These are phyloP conservation scores for Tillandsia fasciculata DNA, from an alignment of 176 grass and related monocot genomes.

Conservation along the genomic window DNA sequence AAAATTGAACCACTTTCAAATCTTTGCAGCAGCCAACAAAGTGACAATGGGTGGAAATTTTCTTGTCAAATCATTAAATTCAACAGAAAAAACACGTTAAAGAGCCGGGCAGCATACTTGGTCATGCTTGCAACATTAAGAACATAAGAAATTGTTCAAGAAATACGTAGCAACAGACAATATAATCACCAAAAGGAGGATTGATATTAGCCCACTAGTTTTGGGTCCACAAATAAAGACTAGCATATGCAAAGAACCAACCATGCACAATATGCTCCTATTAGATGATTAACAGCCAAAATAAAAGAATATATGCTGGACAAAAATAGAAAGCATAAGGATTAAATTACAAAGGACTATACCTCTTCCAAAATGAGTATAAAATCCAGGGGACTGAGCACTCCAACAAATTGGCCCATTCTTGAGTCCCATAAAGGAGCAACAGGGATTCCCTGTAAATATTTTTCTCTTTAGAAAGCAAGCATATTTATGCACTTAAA, in stretches of 20 bases:
- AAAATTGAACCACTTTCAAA: too few relatives aligned
- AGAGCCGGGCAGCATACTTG: too few relatives aligned
- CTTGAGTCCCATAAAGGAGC: constrained; percentile 87
- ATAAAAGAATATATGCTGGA: constrained; percentile 12
- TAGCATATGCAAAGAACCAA: background rate
- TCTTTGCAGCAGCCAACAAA: too few relatives aligned
- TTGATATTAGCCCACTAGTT: too few relatives aligned
- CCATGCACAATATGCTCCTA: background rate
- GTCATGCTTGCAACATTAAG: too few relatives aligned
- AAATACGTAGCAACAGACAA: too few relatives aligned
- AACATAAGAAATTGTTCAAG: too few relatives aligned
- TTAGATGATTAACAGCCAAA: background rate
- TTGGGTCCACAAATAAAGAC: too few relatives aligned
- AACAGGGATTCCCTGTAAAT: constrained; percentile 76
- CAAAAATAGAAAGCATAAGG: constrained; percentile 9
- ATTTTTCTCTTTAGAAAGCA: constrained; percentile 1
- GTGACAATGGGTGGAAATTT: too few relatives aligned
- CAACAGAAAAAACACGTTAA: too few relatives aligned
- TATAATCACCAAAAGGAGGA: too few relatives aligned
- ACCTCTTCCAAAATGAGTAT: constrained; percentile 96
- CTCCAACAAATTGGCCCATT: constrained; percentile 81
- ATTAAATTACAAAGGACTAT: background rate
- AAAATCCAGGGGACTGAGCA: constrained; percentile 87
- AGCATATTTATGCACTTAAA: background rate
- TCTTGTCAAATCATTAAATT: too few relatives aligned